Percentiles rank a stretch among this genome's conserved stretches.
Conservation (phyloP, 805 yeast genomes). For the Lachancea quebecensis region DNA sequence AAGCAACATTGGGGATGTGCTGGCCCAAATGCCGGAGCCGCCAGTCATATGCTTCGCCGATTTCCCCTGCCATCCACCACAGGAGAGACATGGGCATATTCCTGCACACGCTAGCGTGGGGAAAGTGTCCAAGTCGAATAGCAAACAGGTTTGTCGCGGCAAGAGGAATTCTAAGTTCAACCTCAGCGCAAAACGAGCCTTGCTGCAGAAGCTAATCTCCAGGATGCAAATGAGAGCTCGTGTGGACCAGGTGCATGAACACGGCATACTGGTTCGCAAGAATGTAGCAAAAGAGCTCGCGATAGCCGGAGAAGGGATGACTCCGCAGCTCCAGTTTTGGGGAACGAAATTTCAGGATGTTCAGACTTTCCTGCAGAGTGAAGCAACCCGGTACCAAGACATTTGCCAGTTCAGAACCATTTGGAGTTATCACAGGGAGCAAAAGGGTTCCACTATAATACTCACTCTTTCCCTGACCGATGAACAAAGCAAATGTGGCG, state of each 20-base stretch:
- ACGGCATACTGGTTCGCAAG: constrained; percentile 3
- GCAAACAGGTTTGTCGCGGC: background rate
- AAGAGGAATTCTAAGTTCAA: constrained; percentile 3
- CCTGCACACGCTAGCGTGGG: background rate
- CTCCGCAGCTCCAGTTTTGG: background rate
- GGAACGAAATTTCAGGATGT: background rate
- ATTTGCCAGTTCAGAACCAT: constrained; percentile 12
- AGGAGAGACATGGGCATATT: background rate
- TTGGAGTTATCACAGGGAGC: constrained; percentile 14
- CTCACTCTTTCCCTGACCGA: constrained; percentile 11
- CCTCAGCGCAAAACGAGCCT: constrained; percentile 1
- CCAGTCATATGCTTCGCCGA: background rate
- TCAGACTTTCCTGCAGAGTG: background rate
- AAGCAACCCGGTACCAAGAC: constrained; percentile 1
- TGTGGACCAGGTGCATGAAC: background rate
- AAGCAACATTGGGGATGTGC: too few relatives aligned
- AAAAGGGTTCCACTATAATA: constrained; percentile 9
- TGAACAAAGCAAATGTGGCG: constrained; percentile 3
- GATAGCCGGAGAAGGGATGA: background rate
- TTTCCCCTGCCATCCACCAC: background rate
- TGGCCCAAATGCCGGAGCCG: background rate
- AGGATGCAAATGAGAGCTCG: background rate
- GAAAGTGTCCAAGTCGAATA: background rate
- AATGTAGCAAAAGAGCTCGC: constrained; percentile 6
- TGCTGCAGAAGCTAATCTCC: constrained; percentile 1